Percentiles rank a stretch among this genome's conserved stretches.
phyloP scores from a whole-genome alignment of 2,329 filamentous ascomycete genomes.

The Pseudocercospora crystallina region DNA sequence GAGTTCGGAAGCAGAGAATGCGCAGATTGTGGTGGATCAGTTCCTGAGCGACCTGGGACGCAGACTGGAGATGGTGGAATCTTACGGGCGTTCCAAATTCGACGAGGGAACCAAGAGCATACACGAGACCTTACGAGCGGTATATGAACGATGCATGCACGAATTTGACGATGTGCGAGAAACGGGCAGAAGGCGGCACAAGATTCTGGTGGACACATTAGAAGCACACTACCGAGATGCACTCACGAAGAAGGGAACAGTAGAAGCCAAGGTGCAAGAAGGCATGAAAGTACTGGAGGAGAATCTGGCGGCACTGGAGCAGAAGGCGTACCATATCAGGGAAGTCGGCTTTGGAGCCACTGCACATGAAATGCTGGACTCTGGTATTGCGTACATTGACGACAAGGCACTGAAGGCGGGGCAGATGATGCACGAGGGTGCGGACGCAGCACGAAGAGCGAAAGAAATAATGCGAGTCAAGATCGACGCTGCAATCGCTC shows the following conservation, averaged over 20 bases:
- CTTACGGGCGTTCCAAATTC: slow-evolving; percentile 77
- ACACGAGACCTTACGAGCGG: slow-evolving; percentile 80
- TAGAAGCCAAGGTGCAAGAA: slow-evolving; percentile 88
- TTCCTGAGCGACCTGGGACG: slow-evolving; percentile 85
- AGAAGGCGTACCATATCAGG: slow-evolving; percentile 73
- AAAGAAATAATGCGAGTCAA: slow-evolving; percentile 60
- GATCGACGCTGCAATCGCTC: slow-evolving; percentile 80
- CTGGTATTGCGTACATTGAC: slow-evolving; percentile 77
- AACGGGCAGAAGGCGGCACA: slow-evolving; percentile 77
- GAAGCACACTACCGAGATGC: slow-evolving; percentile 86
- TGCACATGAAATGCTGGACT: slow-evolving; percentile 71
- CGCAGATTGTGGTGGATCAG: slow-evolving; percentile 61
- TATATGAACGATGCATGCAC: slow-evolving; percentile 82
- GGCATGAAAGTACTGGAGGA: slow-evolving; percentile 83
- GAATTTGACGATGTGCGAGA: slow-evolving; percentile 89
- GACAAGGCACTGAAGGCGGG: slow-evolving; percentile 72
- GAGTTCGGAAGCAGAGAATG: slow-evolving; percentile 48
- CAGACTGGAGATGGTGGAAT: slow-evolving; percentile 83
- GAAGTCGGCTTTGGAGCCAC: slow-evolving; percentile 74
- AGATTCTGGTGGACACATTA: slow-evolving; percentile 88
- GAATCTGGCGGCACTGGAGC: slow-evolving; percentile 83
- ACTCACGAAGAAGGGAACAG: slow-evolving; percentile 75
- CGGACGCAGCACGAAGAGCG: slow-evolving; percentile 79
- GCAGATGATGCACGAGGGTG: slow-evolving; percentile 75
- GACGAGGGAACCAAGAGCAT: slow-evolving; percentile 82